phyloP scores from a whole-genome alignment of 2,329 filamentous ascomycete species.

The Plectosphaerella cucumerina region DNA sequence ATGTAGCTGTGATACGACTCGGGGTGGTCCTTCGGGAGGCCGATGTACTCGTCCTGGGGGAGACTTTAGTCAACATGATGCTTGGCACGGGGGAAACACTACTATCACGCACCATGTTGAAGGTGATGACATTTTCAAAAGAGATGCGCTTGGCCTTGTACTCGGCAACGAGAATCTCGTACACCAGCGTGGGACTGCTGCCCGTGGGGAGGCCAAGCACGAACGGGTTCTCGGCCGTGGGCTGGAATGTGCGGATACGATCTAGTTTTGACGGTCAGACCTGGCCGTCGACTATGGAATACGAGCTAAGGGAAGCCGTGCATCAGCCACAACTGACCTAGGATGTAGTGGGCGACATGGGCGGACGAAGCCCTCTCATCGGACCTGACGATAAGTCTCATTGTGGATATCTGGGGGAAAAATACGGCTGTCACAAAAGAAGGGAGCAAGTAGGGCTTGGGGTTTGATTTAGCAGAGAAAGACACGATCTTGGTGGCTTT shows the following conservation, averaged over 20 bases:
- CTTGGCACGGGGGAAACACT: background rate
- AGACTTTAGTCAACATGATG: background rate
- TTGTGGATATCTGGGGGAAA: constrained; percentile 27
- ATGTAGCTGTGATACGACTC: constrained; percentile 80
- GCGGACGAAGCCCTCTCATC: constrained; percentile 56
- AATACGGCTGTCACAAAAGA: background rate
- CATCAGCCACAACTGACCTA: constrained; percentile 40
- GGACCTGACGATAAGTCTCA: constrained; percentile 71
- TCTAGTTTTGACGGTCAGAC: constrained; percentile 33
- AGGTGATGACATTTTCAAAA: constrained; percentile 67
- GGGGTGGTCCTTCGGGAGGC: constrained; percentile 67
- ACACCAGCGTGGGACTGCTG: constrained; percentile 15
- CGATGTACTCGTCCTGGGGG: constrained; percentile 71
- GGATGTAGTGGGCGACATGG: constrained; percentile 70
- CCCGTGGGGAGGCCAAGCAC: constrained; percentile 18
- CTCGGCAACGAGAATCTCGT: constrained; percentile 56
- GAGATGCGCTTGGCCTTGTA: constrained; percentile 46
- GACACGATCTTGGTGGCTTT: no score
- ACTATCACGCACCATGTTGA: constrained; percentile 57
- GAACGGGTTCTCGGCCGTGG: constrained; percentile 15
- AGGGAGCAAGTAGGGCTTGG: no score
- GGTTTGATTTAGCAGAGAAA: no score
- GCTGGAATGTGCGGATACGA: constrained; percentile 15
- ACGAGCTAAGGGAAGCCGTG: background rate
- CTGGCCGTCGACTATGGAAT: background rate